Conservation (phyloP, 768 basidiomycete species). For the Hirschioporus abietinus region DNA sequence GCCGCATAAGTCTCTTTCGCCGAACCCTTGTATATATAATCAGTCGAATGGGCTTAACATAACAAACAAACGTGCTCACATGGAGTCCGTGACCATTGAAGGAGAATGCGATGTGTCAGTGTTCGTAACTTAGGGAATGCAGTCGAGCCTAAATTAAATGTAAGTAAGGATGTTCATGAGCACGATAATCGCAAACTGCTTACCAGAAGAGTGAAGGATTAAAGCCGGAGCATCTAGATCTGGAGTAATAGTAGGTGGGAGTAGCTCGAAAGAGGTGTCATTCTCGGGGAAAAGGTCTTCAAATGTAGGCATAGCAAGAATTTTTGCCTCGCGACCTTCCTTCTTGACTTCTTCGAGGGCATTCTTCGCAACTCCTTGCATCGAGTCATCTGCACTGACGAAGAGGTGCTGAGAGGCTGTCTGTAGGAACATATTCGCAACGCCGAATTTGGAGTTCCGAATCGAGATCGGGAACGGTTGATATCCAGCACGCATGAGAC, state of each 20-base stretch:
- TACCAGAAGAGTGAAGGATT: slow-evolving; percentile 12
- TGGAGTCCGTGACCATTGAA: slow-evolving; percentile 12
- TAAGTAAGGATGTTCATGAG: background rate
- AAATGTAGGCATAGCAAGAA: slow-evolving; percentile 16
- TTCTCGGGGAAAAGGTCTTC: slow-evolving; percentile 14
- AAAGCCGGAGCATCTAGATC: slow-evolving; percentile 16
- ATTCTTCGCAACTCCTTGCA: slow-evolving; percentile 16
- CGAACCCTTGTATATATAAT: slow-evolving; percentile 14
- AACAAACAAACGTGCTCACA: slow-evolving; percentile 8
- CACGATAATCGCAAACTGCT: too few relatives aligned
- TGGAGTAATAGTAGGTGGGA: background rate
- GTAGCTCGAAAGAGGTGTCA: background rate
- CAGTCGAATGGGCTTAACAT: background rate
- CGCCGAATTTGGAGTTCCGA: slow-evolving; percentile 28
- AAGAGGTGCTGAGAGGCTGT: slow-evolving; percentile 20
- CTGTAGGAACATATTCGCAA: slow-evolving; percentile 28
- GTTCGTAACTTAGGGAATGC: slow-evolving; percentile 25
- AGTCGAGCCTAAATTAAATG: slow-evolving; percentile 19
- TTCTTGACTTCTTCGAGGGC: slow-evolving; percentile 11
- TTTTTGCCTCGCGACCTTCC: slow-evolving; percentile 7
- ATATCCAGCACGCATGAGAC: slow-evolving; percentile 17
- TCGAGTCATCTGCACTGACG: slow-evolving; percentile 16
- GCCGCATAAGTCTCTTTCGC: slow-evolving; percentile 14
- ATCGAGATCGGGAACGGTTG: slow-evolving; percentile 19
- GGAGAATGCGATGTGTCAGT: slow-evolving; percentile 13